phyloP scores from a whole-genome alignment of 1,139 yeast species.

The Hansenula anomala region DNA sequence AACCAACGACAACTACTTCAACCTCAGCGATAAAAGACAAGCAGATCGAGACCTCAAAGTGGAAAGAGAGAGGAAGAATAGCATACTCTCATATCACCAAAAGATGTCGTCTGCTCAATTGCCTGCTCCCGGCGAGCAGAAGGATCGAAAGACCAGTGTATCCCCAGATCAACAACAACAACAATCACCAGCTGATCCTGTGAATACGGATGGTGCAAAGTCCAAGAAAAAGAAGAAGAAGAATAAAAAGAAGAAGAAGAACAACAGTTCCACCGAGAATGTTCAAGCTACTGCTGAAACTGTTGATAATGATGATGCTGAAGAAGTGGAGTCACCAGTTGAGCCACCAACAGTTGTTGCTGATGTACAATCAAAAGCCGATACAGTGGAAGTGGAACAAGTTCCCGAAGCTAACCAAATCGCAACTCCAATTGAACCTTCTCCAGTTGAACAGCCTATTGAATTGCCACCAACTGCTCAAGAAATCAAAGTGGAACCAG shows the following conservation, averaged over 20 bases:
- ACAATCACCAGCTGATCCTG: conserved; percentile 2
- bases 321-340: not conserved
- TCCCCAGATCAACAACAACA: not conserved
- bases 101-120: conserved; percentile 4
- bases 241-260: conserved; percentile 8
- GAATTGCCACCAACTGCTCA: not conserved
- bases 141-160: not conserved
- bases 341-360: not conserved
- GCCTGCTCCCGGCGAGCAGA: conserved; percentile 1
- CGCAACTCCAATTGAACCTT: not conserved
- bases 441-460: not conserved
- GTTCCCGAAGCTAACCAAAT: not conserved
- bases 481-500: not conserved
- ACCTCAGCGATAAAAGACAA: too few species aligned
- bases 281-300: not conserved
- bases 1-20: too few species aligned
- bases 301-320: not conserved
- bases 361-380: not conserved
- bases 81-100: too few species aligned
- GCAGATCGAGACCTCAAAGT: too few species aligned
- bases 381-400: not conserved
- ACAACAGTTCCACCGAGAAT: not conserved
- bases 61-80: too few species aligned
- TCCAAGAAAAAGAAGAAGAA: conserved; percentile 8
- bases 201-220: not conserved